Evolutionary conservation across 805 yeast species (phyloP).

Genomic region (Starmerella lactis-condensi): DNA sequence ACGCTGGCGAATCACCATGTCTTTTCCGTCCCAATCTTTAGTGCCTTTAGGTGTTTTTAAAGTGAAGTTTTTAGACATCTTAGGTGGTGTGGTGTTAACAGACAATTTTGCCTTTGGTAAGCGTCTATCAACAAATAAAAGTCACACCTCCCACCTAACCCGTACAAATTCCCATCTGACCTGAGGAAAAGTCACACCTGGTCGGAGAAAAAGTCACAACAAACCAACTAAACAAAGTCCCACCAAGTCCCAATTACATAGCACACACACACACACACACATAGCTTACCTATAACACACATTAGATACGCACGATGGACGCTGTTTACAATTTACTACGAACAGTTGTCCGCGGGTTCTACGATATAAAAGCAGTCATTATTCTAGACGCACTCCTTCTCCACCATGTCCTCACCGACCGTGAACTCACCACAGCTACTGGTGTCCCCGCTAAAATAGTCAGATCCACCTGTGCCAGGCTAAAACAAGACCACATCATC

Average conservation of each 20-base stretch:
- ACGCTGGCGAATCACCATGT: conserved; percentile 86
- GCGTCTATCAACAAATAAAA: too few relatives aligned
- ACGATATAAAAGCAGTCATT: conserved; percentile 62
- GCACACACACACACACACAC: too few relatives aligned
- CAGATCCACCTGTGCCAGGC: conserved; percentile 58
- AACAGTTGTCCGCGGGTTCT: conserved; percentile 72
- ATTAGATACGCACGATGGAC: too few relatives aligned
- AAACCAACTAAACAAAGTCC: too few relatives aligned
- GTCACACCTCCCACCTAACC: too few relatives aligned
- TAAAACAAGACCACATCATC: conserved; percentile 69
- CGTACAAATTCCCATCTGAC: too few relatives aligned
- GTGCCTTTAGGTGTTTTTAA: conserved; percentile 93
- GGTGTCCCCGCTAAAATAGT: conserved; percentile 77
- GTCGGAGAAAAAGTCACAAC: too few relatives aligned
- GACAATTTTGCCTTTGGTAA: background rate
- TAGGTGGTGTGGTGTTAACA: too few relatives aligned
- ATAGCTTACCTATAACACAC: too few relatives aligned
- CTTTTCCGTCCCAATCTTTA: conserved; percentile 96
- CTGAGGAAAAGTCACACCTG: too few relatives aligned
- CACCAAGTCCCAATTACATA: too few relatives aligned
- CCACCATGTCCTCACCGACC: conserved; percentile 83
- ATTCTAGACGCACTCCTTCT: conserved; percentile 71
- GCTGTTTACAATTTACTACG: conserved; percentile 39
- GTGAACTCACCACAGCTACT: conserved; percentile 62
- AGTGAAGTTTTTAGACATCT: conserved; percentile 29